phyloP scores from a whole-genome alignment of 176 grass and related monocot species.

The Elaeis guineensis region DNA sequence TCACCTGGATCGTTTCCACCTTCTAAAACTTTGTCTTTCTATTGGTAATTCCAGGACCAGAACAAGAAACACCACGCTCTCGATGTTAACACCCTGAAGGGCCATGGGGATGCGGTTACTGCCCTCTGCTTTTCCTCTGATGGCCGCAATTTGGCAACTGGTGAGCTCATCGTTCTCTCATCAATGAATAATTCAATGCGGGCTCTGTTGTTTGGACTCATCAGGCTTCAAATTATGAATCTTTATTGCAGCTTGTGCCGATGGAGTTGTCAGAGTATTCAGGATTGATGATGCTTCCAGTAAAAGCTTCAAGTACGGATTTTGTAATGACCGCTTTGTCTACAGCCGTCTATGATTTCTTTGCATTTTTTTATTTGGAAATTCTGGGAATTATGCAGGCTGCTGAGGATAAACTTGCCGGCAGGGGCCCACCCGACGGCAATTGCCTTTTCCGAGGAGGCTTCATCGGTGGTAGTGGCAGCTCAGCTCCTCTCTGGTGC shows the following conservation, averaged over 20 bases:
- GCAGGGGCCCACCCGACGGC: conserved; percentile 81
- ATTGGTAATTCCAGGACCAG: conserved; percentile 32
- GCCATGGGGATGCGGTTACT: conserved; percentile 64
- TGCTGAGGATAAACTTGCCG: conserved; percentile 80
- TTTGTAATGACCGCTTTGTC: not conserved
- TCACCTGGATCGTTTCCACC: not conserved
- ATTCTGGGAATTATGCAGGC: conserved; percentile 23
- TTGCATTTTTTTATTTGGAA: not conserved
- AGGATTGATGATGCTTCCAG: conserved; percentile 82
- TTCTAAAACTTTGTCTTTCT: not conserved
- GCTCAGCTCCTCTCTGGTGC: conserved; percentile 67
- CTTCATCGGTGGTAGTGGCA: conserved; percentile 72
- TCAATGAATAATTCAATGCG: no score
- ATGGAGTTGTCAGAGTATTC: conserved; percentile 77
- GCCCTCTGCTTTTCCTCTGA: conserved; percentile 69
- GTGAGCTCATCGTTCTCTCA: conserved; percentile 20
- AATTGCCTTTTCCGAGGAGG: conserved; percentile 65
- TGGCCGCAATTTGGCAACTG: conserved; percentile 56
- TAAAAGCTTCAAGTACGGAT: conserved; percentile 87
- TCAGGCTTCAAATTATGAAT: no score
- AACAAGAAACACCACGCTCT: conserved; percentile 87
- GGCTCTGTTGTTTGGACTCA: no score
- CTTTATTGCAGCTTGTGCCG: conserved; percentile 55
- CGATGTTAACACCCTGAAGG: conserved; percentile 80
- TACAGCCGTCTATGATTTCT: not conserved